These are phyloP conservation scores for Lenzites betulinus DNA, from an alignment of 768 basidiomycete species.

Conservation along the genomic window DNA sequence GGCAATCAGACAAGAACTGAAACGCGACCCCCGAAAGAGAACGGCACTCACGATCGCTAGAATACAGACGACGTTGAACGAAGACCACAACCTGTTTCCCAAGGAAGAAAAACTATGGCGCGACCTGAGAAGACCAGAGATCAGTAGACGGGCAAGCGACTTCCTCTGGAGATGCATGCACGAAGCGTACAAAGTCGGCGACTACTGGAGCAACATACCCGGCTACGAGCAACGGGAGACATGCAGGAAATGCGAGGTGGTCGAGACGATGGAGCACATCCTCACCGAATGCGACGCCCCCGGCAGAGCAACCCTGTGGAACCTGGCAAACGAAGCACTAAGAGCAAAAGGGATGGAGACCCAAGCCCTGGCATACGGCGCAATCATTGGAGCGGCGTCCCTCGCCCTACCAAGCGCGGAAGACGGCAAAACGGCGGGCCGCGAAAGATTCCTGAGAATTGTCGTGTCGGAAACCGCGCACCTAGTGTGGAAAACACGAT, in stretches of 20 bases:
- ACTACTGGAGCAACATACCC: constrained; percentile 22
- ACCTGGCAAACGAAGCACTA: constrained; percentile 1
- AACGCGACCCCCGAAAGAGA: no score
- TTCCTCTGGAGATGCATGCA: constrained; percentile 21
- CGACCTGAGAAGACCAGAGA: background rate
- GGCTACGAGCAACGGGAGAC: constrained; percentile 4
- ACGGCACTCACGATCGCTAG: background rate
- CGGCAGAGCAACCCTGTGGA: constrained; percentile 8
- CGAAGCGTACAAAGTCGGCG: constrained; percentile 3
- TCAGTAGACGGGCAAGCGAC: background rate
- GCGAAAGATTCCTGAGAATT: background rate
- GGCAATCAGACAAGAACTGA: no score
- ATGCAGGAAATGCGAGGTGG: constrained; percentile 17
- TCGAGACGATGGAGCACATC: constrained; percentile 24
- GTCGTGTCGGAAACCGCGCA: constrained; percentile 9
- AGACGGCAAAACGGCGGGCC: background rate
- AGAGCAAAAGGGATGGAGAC: background rate
- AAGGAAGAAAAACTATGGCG: background rate
- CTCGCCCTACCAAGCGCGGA: background rate
- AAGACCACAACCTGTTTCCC: no score
- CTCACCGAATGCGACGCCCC: no score
- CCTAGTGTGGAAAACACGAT: constrained; percentile 20
- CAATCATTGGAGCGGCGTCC: constrained; percentile 1
- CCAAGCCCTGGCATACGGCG: background rate
- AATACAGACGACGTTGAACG: background rate